A percentile compares a stretch with the other conserved stretches of the same genome.
Conservation (phyloP, 768 basidiomycete species). For the Rubroboletus pulcherrimus region DNA sequence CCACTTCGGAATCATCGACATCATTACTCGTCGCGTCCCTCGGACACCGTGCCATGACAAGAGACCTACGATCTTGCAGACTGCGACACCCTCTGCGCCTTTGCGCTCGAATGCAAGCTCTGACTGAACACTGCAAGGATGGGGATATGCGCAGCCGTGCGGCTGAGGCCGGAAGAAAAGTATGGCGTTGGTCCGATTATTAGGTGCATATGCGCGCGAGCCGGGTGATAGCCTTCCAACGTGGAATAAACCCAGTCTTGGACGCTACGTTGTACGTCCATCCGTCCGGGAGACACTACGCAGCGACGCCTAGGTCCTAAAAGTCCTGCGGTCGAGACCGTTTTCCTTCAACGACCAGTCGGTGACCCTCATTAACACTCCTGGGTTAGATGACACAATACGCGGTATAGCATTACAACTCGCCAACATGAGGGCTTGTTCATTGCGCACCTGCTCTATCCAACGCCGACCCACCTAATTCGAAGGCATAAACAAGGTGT, state of each 20-base stretch:
- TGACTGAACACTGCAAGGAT: conserved; percentile 27
- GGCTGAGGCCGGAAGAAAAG: conserved; percentile 20
- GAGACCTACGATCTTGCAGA: too few species aligned
- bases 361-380: too few species aligned
- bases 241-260: conserved; percentile 48
- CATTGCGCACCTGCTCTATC: too few species aligned
- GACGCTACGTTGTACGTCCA: conserved; percentile 45
- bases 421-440: too few species aligned
- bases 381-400: too few species aligned
- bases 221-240: conserved; percentile 25
- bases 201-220: conserved; percentile 14
- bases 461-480: too few species aligned
- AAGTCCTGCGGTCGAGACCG: background rate
- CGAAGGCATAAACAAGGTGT: too few species aligned
- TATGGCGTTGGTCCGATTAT: conserved; percentile 18
- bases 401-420: too few species aligned
- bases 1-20: too few species aligned
- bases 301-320: conserved; percentile 30
- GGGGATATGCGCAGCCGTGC: conserved; percentile 22
- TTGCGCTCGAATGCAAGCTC: conserved; percentile 30
- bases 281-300: conserved; percentile 31
- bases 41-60: too few species aligned
- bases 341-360: too few species aligned
- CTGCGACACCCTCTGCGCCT: conserved; percentile 21
- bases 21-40: too few species aligned